Conservation (phyloP, 2,329 filamentous ascomycete species). For the Ophiostoma perfectum region DNA sequence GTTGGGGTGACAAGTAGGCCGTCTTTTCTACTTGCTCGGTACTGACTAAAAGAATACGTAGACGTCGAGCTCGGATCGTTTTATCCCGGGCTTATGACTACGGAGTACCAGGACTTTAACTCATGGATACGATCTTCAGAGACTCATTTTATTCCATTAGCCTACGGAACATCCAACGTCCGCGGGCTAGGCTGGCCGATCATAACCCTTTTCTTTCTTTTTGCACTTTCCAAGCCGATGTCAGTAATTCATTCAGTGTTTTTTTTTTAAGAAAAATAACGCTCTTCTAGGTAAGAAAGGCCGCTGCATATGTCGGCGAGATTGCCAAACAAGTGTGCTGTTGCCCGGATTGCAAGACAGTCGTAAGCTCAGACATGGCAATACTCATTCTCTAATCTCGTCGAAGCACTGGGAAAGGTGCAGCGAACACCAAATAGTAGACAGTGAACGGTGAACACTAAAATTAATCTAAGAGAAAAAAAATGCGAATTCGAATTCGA, state of each 20-base stretch:
- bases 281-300: neutral
- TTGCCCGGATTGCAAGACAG: no score
- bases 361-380: no score
- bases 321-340: neutral
- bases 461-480: no score
- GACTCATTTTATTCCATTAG: neutral
- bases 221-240: neutral
- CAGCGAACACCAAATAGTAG: no score
- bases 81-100: no score
- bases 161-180: neutral
- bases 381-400: no score
- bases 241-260: no score
- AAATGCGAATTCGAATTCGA: neutral
- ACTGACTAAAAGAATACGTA: no score
- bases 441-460: no score
- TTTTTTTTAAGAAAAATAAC: neutral
- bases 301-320: slow-evolving; percentile 3
- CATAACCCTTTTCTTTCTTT: neutral
- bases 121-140: neutral
- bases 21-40: neutral
- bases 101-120: neutral
- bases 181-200: neutral
- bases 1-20: neutral
- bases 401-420: no score
- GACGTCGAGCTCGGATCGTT: no score